Base-by-base conservation (phyloP, 257 asterid genomes). In the Nicotiana knightiana region DNA sequence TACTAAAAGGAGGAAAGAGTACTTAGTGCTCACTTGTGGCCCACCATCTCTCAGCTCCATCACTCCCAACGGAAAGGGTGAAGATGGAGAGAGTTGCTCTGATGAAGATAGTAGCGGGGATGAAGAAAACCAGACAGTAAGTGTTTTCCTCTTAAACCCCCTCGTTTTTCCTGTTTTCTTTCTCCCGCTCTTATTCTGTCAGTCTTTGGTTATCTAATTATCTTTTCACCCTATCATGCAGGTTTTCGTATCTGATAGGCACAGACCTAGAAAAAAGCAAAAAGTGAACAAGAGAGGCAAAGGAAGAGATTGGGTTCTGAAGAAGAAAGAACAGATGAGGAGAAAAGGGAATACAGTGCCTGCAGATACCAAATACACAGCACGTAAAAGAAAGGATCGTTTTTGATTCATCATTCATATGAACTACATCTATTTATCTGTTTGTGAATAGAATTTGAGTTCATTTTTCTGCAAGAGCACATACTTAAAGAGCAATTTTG, bases 11-110 rank as follows among this genome's bases (percentile, higher is more conserved):
- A 90, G 97, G 88, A 95, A 95, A 87, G 99, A 91, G 85, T 93
- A 89, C 89, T 92, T 93, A 57, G 99, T 93, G 83, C 96, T 95
- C 80, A 91, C 93, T 26, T 95, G 99, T 89, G 97, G 99, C 32
- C 88, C 93, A 0, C 88, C 94, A 55, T 95, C 98, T 32, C 85
- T 93, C 77, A 89, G 91, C 81, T 90, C 86, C 53, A 88, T 89
- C 58, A 83, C 91, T 58, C 92, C 95, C 48, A 82, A 77, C 30
- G 94, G 87, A 76, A 90, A 90, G 88, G 93, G 85, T 24, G 98
- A 93, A 88, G 97, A 89, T 57, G 97, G 86, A 57, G 96, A 90
- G 86, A 85, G 94, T 81, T 87, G 91, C 83, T 91, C 94, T 1
- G 94, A 92, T 21, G 97, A 90, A 46, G 94, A 84, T 12, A 86